Conservation (phyloP, 148 eudicot species). For the Cornus florida region DNA sequence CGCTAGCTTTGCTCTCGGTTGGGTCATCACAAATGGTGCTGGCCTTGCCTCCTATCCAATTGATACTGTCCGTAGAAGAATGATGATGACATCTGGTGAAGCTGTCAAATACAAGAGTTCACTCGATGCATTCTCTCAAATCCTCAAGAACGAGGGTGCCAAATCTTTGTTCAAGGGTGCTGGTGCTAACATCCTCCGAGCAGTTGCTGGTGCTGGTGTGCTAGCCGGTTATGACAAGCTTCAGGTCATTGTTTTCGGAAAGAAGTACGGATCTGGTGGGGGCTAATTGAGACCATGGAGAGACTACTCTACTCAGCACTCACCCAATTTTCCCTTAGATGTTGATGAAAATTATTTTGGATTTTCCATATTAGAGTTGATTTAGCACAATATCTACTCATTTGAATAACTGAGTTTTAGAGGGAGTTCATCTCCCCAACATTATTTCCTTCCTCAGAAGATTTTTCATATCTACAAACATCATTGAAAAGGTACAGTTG, state of each 20-base stretch:
- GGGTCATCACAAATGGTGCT: constrained; percentile 69
- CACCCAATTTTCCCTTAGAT: constrained; percentile 19
- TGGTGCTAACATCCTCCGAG: constrained; percentile 83
- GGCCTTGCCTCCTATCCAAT: constrained; percentile 77
- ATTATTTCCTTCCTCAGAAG: background rate
- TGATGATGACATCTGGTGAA: constrained; percentile 88
- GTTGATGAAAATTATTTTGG: constrained; percentile 43
- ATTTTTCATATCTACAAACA: background rate
- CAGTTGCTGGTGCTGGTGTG: constrained; percentile 85
- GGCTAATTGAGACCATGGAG: constrained; percentile 32
- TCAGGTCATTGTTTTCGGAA: constrained; percentile 68
- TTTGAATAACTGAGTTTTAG: constrained; percentile 12
- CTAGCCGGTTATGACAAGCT: constrained; percentile 85
- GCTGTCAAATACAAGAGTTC: constrained; percentile 83
- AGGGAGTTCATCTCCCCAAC: constrained; percentile 10
- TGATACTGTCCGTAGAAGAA: constrained; percentile 75
- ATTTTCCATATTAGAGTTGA: constrained; percentile 5
- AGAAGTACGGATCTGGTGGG: constrained; percentile 74
- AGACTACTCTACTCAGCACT: background rate
- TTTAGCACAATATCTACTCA: background rate
- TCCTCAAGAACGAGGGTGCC: constrained; percentile 74
- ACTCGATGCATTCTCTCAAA: constrained; percentile 62
- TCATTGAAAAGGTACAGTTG: background rate
- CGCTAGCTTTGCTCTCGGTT: constrained; percentile 74
- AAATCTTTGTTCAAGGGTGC: constrained; percentile 85